These are phyloP conservation scores for Fusarium sp. DNA, from an alignment of 2,329 filamentous ascomycete species.

Conservation along the genomic window DNA sequence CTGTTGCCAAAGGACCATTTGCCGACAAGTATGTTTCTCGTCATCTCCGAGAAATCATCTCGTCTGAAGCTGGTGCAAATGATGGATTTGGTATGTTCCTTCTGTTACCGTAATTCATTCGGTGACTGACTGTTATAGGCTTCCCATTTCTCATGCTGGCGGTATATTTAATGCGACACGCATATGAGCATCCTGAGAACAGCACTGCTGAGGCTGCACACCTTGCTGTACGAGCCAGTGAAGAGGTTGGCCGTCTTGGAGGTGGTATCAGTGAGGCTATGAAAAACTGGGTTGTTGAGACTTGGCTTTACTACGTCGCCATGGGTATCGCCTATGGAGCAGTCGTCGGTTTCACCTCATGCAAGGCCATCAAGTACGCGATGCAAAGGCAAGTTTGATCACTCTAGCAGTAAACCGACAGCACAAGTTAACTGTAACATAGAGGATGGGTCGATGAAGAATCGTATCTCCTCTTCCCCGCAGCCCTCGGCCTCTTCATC, in stretches of 20 bases:
- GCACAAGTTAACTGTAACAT: neutral
- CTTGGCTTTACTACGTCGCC: conserved; percentile 69
- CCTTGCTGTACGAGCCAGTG: conserved; percentile 40
- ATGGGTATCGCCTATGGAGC: conserved; percentile 65
- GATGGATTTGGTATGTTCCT: conserved; percentile 65
- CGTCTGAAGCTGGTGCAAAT: conserved; percentile 71
- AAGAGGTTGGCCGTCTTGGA: conserved; percentile 63
- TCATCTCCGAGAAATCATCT: conserved; percentile 70
- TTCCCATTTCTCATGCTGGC: conserved; percentile 68
- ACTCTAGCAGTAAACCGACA: neutral
- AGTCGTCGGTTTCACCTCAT: conserved; percentile 61
- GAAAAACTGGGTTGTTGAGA: conserved; percentile 70
- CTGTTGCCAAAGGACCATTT: conserved; percentile 53
- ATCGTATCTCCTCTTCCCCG: conserved; percentile 65
- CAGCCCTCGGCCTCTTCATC: conserved; percentile 66
- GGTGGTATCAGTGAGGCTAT: conserved; percentile 65
- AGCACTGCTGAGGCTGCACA: neutral
- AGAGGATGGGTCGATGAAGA: conserved; percentile 68
- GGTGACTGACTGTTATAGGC: fast-evolving
- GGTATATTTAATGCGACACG: conserved; percentile 24
- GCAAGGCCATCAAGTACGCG: conserved; percentile 60
- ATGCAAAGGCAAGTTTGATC: conserved; percentile 48
- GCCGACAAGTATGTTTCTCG: conserved; percentile 71
- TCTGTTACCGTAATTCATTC: fast-evolving
- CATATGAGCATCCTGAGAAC: neutral